Evolutionary conservation across 2,329 filamentous ascomycete species (phyloP), one percentile per base, ranked within the genome.

Genomic region (Cladophialophora immunda): DNA sequence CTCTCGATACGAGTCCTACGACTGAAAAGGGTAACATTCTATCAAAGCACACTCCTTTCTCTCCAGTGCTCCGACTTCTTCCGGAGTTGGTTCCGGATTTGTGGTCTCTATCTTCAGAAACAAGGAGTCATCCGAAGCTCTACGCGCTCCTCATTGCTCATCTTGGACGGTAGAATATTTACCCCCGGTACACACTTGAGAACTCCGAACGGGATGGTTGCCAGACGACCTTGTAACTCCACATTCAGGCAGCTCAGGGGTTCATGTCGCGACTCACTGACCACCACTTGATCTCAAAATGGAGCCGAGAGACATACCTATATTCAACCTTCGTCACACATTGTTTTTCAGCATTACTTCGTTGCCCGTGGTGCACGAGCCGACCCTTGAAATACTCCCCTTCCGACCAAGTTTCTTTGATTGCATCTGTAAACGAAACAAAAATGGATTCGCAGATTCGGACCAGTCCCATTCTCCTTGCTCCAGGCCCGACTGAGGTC

Each of bases 401-500:
- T 27, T 50, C 4, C 22, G 11, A 5, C 30, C 32, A 34, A 52
- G 9, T 57, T 25, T 13, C 13, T 15, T 57, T 50, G 22, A 17
- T 36, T 22, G 34, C 60, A 45, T 38, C n/a, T 57, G 4, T 27
- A 25, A 13, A 17, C 22, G 36, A 3, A 15, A 47, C 6, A 29
- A 50, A 36, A 11, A 65, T 65, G 62, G 55, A 45, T 22, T 61
- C 30, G 13, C 58, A 61, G 30, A 38, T 38, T 36, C 64, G 58
- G 50, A 65, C 32, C 30, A 64, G 50, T 34, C 84, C 87, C 59
- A 90, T 94, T 64, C 85, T 99, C 81, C 89, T 99, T 81, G 97
- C 98, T 77, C 95, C 95, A 58, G 95, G 95, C 70, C 94, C 95
- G 11, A 54, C 45, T 13, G 52, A 66, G 67, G 57, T 68, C 36